Base-by-base conservation (phyloP, 2,329 filamentous ascomycete genomes). In the Camptophora hylomeconis region DNA sequence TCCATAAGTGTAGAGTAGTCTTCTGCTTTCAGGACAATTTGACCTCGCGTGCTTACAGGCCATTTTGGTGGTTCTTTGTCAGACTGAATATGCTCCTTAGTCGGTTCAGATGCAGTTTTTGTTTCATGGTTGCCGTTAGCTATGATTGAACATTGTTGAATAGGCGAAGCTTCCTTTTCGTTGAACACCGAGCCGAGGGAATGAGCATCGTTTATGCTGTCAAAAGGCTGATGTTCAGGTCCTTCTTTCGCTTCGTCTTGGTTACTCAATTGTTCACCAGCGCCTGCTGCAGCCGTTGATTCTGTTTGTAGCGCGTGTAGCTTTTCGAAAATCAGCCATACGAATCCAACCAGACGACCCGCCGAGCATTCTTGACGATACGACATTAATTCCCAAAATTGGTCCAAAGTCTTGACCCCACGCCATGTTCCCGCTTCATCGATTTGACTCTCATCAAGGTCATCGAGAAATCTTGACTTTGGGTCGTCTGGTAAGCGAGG, bases 351-450 rank as follows among this genome's bases (percentile, higher is more conserved):
- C 47, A 93, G 66, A 11, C 86, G 69, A 0, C 89, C 92, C 18
- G 84, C 82, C 1, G 86, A 93, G 48, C 89, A 98, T 49, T 98
- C 89, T 51, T 95, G 89, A 32, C 89, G 68, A 49, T 81, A 95
- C 0, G 86, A 78, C 87, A 98, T 95, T 68, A 92, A 80, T 38
- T 98, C 89, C 89, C 89, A 98, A 48, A 98, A 98, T 42, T 86
- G 75, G n/a, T 86, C 80, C 21, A 98, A 59, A 0, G 74, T 80
- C 49, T 69, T 76, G 14, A 94, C 75, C 35, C 79, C 84, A 49
- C 75, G 80, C 89, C 89, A 98, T 32, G 71, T 65, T 0, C 80
- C 80, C 25, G 51, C 49, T 4, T 57, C 62, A 17, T 71, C 70
- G 1, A 70, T 66, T 0, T 80, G 66, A 48, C 92, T 83, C 17